Base-by-base conservation (phyloP, 2,329 filamentous ascomycete genomes). In the Penicillium sp. region DNA sequence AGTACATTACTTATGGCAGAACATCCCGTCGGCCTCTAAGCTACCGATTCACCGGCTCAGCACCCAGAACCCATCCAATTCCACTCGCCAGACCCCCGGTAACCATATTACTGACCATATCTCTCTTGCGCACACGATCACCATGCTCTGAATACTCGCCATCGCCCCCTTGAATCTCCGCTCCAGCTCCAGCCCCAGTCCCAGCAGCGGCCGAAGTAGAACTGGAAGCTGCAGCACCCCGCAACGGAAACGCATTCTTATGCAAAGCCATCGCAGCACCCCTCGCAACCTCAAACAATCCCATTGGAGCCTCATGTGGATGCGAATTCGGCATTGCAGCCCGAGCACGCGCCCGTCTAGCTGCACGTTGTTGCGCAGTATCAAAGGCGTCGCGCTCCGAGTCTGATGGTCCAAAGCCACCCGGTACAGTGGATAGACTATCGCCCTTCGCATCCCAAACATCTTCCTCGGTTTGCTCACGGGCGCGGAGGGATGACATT, bases 61-160 rank as follows among this genome's bases (percentile, higher is more conserved):
- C 78, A 70, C 86, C 86, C 54, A 88, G 69, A 55, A 88, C 83
- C 86, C 86, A 88, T 9, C 86, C 86, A 66, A 88, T 76, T 10
- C 86, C 86, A 68, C 80, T 85, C 8, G 83, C 84, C 67, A 88
- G 70, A 7, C 84, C 84, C 2, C 84, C 85, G 13, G 83, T 86
- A 6, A 87, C 85, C 71, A 85, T 85, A 73, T 81, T 87, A 57
- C 85, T 85, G 48, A 88, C 84, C 75, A 87, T 72, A 69, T 82
- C 80, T 57, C 80, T 69, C 64, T 81, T 82, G 43, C 80, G 70
- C 16, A 80, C 75, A 43, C 74, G 71, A 1, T 70, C 67, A 16
- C 63, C 70, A n/a, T 63, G 58, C 7, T 62, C 67, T 8, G 31
- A 13, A 16, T 26, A 14, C 39, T 44, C 50, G 9, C 19, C 33